phyloP scores from a whole-genome alignment of 352 stramenopile species.

The Phytophthora meadii region DNA sequence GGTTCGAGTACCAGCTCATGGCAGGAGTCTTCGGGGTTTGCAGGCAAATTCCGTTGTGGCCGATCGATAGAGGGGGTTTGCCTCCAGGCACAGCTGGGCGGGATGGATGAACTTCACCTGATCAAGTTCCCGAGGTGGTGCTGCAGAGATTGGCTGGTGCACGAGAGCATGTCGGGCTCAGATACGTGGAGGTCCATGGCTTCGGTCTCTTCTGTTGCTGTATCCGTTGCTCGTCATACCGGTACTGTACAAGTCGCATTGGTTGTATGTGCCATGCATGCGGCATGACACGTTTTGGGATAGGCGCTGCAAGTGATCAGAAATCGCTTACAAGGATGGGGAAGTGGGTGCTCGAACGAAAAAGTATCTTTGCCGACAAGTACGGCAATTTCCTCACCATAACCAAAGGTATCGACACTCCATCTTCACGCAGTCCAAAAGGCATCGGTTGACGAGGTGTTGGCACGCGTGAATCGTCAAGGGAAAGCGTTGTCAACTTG shows the following conservation, averaged over 20 bases:
- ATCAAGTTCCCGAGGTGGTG: constrained; percentile 11
- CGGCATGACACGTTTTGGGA: constrained; percentile 5
- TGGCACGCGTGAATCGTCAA: background rate
- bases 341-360: too few species aligned
- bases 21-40: constrained; percentile 4
- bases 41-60: constrained; percentile 22
- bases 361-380: constrained; percentile 18
- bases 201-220: constrained; percentile 14
- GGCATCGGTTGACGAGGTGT: background rate
- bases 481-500: constrained; percentile 29
- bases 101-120: constrained; percentile 9
- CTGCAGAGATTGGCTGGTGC: constrained; percentile 14
- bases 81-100: constrained; percentile 15
- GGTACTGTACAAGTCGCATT: too few species aligned
- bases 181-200: constrained; percentile 35
- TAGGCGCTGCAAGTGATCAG: constrained; percentile 28
- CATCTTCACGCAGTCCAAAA: background rate
- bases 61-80: background rate
- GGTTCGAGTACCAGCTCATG: constrained; percentile 34
- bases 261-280: too few species aligned
- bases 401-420: background rate
- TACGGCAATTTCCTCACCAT: background rate
- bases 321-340: constrained; percentile 16
- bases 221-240: constrained; percentile 14
- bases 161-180: constrained; percentile 3